phyloP scores from a whole-genome alignment of 208 protist genomes.

The Leishmania guyanensis region DNA sequence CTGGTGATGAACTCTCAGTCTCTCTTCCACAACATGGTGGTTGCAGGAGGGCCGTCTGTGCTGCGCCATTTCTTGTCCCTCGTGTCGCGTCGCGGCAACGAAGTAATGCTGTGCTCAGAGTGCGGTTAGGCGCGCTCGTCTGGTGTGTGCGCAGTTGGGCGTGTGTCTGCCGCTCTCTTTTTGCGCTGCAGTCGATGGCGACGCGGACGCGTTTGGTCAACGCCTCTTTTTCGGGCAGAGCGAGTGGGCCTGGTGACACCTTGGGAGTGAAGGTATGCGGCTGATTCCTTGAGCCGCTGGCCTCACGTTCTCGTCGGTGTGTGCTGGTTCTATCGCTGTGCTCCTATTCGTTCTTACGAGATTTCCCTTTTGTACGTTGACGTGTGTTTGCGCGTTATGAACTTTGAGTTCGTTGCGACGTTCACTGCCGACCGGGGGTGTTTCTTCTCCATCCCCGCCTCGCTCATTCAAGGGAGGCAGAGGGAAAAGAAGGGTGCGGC shows the following conservation, averaged over 20 bases:
- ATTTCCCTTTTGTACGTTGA: background rate
- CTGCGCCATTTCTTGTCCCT: background rate
- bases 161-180: background rate
- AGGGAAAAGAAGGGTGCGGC: too few species aligned
- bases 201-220: background rate
- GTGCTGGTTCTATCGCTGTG: background rate
- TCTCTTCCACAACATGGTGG: slow-evolving; percentile 32
- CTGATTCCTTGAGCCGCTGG: background rate
- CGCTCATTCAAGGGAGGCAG: too few species aligned
- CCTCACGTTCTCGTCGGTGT: background rate
- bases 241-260: background rate
- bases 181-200: background rate
- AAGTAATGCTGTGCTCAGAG: background rate
- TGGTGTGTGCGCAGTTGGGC: background rate
- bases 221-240: too few species aligned
- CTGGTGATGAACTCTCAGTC: slow-evolving; percentile 10
- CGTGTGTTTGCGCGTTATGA: too few species aligned
- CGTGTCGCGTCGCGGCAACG: background rate
- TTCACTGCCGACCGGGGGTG: too few species aligned
- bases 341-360: background rate
- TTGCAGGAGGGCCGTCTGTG: slow-evolving; percentile 26
- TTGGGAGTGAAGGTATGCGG: too few species aligned
- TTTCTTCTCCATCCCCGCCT: too few species aligned
- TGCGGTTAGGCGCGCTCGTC: background rate
- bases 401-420: too few species aligned